Percentiles rank a stretch among this genome's conserved stretches.
Evolutionary conservation across 768 basidiomycete genomes (phyloP).

Genomic region (Kwoniella europaea): DNA sequence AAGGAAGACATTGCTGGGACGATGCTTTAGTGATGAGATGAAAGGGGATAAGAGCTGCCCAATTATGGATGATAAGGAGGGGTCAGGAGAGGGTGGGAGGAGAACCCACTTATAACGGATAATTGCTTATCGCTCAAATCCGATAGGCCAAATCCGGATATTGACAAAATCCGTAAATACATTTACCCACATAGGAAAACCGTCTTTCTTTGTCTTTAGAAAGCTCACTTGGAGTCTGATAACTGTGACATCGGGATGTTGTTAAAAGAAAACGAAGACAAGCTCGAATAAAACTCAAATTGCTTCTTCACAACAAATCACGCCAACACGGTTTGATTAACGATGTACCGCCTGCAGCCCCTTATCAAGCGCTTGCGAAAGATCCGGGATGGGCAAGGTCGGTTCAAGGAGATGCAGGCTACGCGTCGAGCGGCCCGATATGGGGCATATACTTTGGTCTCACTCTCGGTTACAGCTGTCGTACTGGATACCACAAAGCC

Average conservation of each 20-base stretch:
- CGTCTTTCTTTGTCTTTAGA: too few species aligned
- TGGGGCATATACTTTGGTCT: not conserved
- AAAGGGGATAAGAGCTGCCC: too few species aligned
- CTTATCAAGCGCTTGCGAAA: not conserved
- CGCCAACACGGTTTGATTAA: not conserved
- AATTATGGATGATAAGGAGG: too few species aligned
- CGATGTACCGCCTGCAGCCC: not conserved
- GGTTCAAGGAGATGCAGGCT: not conserved
- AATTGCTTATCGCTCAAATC: slow-evolving; percentile 1
- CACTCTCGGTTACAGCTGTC: not conserved
- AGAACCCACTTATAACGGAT: not conserved
- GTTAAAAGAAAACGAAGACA: too few species aligned
- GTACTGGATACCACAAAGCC: not conserved
- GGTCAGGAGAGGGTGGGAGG: too few species aligned
- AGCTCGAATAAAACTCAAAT: too few species aligned
- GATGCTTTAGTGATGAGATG: not conserved
- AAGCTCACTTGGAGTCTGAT: too few species aligned
- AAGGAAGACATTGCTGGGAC: not conserved
- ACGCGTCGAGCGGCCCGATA: not conserved
- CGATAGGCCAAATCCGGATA: not conserved
- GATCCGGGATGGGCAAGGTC: not conserved
- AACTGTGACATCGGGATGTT: too few species aligned
- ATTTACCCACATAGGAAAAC: not conserved
- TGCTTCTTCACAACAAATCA: not conserved
- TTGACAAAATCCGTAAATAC: not conserved